Base-by-base conservation (phyloP, 2,329 filamentous ascomycete genomes). In the Lasiodiplodia sp. region DNA sequence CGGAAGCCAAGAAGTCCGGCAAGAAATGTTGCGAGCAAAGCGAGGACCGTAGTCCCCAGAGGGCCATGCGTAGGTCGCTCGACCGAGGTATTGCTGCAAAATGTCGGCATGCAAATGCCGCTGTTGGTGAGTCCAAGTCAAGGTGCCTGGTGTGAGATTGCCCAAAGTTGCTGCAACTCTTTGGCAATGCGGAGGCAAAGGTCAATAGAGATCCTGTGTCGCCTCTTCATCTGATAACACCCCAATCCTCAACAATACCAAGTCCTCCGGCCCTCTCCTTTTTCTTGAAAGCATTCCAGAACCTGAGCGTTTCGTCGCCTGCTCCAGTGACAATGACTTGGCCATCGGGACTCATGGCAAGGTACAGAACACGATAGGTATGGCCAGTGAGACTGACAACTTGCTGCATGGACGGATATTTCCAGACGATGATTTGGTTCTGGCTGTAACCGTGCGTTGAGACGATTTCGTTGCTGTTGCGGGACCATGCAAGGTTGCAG, bases 401-500 rank as follows among this genome's bases (percentile, higher is more conserved):
- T 79, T 98, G 96, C 60, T 93, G 93, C 96, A 99, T 98, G 73
- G 91, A 94, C 1, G 96, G 96, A 77, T 99, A 99, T 77, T 99
- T 99, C 96, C 96, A 99, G 67, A 99, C 93, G 47, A 98, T 95
- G 74, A 99, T 97, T 80, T 98, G 96, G 79, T 99, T 97, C 78
- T 99, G 96, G 73, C 91, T 95, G 83, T 97, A 99, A 7, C 96
- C 96, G 77, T 99, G 96, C 0, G 96, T 99, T 63, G 92, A 95
- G 67, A 99, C 95, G 69, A 99, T 94, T 80, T 99, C 96, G 78
- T 97, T 97, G 8, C 93, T 97, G 79, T 97, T 97, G 77, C 96
- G 97, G 21, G 92, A 96, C 94, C 96, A 99, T 4, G 94, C 92
- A 53, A 99, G 85, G 77, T 99, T 99, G 83, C 96, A 99, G n/a